Evolutionary conservation across 768 basidiomycete genomes (phyloP).

Genomic region (Leccinum rimulosum): DNA sequence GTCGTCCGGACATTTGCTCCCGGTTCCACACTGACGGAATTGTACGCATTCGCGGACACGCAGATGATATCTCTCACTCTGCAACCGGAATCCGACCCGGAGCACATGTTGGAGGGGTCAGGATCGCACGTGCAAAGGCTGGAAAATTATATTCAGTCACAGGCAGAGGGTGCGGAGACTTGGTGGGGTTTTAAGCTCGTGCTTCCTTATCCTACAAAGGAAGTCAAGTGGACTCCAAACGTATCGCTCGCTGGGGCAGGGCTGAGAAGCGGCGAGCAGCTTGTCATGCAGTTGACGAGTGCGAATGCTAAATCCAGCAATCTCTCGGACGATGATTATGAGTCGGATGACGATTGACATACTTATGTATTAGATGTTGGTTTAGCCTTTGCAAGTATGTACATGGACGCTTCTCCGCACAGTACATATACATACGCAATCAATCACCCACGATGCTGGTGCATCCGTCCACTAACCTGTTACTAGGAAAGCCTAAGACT

Average conservation of each 20-base stretch:
- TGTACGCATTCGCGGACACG: constrained; percentile 75
- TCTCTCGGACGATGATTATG: constrained; percentile 52
- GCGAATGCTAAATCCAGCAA: constrained; percentile 16
- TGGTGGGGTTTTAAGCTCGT: constrained; percentile 78
- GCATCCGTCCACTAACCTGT: neutral
- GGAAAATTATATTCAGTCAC: constrained; percentile 35
- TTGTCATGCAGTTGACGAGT: constrained; percentile 55
- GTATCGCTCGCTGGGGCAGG: constrained; percentile 42
- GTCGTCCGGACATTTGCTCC: constrained; percentile 55
- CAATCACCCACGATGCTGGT: neutral
- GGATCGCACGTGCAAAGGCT: constrained; percentile 35
- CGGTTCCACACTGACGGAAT: constrained; percentile 50
- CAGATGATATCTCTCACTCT: constrained; percentile 47
- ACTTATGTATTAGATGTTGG: neutral
- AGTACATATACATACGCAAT: neutral
- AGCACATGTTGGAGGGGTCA: constrained; percentile 37
- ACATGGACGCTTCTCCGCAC: neutral
- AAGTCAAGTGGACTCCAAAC: constrained; percentile 50
- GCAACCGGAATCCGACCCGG: constrained; percentile 40
- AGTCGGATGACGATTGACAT: constrained; percentile 46
- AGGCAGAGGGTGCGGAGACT: constrained; percentile 21
- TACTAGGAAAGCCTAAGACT: too few relatives aligned
- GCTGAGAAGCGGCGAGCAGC: constrained; percentile 57
- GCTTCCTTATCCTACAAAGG: constrained; percentile 66
- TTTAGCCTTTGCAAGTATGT: neutral